Percentiles rank a stretch among this genome's conserved stretches.
Evolutionary conservation across 148 eudicot species (phyloP).

Genomic region (Heliosperma pusillum): DNA sequence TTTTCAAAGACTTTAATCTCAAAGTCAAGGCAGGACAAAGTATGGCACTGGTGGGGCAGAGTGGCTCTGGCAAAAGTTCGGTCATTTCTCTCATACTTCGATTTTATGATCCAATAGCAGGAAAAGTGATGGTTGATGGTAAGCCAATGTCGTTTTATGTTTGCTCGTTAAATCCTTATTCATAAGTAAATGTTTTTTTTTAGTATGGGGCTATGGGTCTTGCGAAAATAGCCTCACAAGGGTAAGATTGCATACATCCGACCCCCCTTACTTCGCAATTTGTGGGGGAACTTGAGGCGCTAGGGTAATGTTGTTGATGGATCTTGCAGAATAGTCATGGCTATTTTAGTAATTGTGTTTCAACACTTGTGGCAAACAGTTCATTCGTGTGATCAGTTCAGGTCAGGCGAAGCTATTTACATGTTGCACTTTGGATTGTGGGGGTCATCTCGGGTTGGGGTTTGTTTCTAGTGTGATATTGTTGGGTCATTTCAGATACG

Average conservation of each 20-base stretch:
- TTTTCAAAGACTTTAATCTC: conserved; percentile 68
- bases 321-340: too few species aligned
- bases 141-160: conserved; percentile 18
- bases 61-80: conserved; percentile 97
- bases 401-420: neutral
- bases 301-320: too few species aligned
- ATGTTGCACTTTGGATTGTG: neutral
- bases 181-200: too few species aligned
- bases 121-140: conserved; percentile 88
- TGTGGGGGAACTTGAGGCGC: too few species aligned
- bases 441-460: neutral
- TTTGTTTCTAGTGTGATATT: neutral
- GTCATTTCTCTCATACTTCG: conserved; percentile 78
- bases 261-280: too few species aligned
- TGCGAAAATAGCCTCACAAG: too few species aligned
- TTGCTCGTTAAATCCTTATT: neutral
- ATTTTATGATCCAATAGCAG: conserved; percentile 82
- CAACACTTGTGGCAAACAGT: neutral
- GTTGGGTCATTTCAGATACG: neutral
- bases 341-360: too few species aligned
- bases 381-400: neutral
- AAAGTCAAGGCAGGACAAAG: conserved; percentile 66
- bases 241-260: too few species aligned
- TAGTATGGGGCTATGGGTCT: too few species aligned
- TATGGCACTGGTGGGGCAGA: conserved; percentile 94